These are phyloP conservation scores for Staphylotrichum longicolle DNA, from an alignment of 495 filamentous ascomycete species.

Conservation along the genomic window DNA sequence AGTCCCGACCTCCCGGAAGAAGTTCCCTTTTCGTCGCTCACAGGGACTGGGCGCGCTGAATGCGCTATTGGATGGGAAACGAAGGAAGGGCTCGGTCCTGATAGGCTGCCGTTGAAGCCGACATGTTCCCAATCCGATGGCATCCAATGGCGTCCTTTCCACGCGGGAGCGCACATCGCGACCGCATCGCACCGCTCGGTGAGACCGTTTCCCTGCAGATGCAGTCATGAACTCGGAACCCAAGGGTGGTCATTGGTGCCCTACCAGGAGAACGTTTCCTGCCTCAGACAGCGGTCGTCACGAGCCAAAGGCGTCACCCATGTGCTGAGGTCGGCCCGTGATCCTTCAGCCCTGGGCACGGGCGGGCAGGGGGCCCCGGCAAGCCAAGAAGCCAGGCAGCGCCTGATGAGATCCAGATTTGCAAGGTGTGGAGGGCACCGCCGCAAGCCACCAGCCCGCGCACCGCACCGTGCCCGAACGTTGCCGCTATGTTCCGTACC, in stretches of 20 bases:
- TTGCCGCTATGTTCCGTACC: too few relatives aligned
- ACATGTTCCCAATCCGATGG: not conserved
- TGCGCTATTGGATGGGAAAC: conserved; percentile 19
- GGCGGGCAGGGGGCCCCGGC: too few relatives aligned
- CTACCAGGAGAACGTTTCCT: too few relatives aligned
- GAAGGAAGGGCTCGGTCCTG: conserved; percentile 2
- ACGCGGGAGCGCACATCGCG: conserved; percentile 4
- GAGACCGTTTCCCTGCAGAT: not conserved
- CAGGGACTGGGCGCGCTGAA: not conserved
- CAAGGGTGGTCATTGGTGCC: not conserved
- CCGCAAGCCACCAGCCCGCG: too few relatives aligned
- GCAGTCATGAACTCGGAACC: not conserved
- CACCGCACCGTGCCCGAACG: too few relatives aligned
- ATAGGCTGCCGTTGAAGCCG: conserved; percentile 8
- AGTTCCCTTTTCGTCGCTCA: conserved; percentile 6
- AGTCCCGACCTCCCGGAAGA: not conserved
- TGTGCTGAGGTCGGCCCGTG: too few relatives aligned
- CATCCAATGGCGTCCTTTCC: not conserved
- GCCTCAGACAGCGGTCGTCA: too few relatives aligned
- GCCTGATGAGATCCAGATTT: too few relatives aligned
- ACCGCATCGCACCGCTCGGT: not conserved
- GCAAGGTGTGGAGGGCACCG: too few relatives aligned
- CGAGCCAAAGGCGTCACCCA: too few relatives aligned
- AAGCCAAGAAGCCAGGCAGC: too few relatives aligned
- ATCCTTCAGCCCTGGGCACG: too few relatives aligned